Percentiles rank a stretch among this genome's conserved stretches.
Conservation (phyloP, 148 eudicot species). For the Drosera capensis region DNA sequence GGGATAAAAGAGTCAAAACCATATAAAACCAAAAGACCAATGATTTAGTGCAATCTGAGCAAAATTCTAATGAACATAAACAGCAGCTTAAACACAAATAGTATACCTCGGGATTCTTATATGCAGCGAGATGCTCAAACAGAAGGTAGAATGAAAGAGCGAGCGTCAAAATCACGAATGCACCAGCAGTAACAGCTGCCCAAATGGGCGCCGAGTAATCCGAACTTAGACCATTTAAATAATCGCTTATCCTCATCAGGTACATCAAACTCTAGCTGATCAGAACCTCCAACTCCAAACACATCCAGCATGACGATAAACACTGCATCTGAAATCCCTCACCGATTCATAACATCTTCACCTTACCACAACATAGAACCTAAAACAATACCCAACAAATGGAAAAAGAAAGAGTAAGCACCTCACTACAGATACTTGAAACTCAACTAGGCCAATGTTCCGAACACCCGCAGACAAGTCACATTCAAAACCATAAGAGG, state of each 20-base stretch:
- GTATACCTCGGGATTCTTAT: conserved; percentile 91
- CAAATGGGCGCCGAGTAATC: conserved; percentile 49
- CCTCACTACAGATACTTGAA: no score
- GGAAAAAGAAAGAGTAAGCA: no score
- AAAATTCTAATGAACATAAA: neutral
- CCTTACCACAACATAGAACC: no score
- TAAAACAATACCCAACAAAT: no score
- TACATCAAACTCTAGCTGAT: conserved; percentile 7
- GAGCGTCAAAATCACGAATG: conserved; percentile 41
- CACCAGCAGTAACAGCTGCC: conserved; percentile 64
- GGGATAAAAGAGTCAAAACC: no score
- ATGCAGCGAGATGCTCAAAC: conserved; percentile 72
- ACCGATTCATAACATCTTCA: no score
- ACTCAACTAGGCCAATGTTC: no score
- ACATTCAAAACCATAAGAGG: no score
- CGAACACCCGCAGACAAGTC: no score
- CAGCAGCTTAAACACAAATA: neutral
- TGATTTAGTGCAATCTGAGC: neutral
- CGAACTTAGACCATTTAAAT: conserved; percentile 10
- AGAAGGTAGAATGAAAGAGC: conserved; percentile 72
- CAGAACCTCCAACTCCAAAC: conserved; percentile 5
- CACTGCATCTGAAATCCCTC: conserved; percentile 5
- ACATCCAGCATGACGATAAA: conserved; percentile 12
- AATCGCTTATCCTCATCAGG: conserved; percentile 15
- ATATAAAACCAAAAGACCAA: neutral